Conservation (phyloP, 2,329 filamentous ascomycete species). For the Moelleriella libera region DNA sequence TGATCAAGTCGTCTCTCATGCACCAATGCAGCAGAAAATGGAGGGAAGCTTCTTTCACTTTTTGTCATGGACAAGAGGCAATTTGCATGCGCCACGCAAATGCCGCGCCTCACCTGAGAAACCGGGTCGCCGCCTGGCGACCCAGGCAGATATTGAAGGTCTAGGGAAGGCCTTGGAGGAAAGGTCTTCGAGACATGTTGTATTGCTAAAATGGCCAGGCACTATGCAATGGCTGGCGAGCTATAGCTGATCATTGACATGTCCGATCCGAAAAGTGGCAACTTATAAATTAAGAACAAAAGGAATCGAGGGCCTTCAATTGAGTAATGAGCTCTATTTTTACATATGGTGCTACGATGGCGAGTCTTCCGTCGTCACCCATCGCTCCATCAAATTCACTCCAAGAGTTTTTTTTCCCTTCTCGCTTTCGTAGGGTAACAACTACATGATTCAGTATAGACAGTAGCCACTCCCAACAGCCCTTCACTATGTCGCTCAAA, state of each 20-base stretch:
- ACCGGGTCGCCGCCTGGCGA: too few relatives aligned
- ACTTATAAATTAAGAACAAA: not conserved
- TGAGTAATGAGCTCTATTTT: conserved; percentile 49
- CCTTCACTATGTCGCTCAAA: conserved; percentile 16
- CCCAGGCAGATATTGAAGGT: too few relatives aligned
- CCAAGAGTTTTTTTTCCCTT: conserved; percentile 23
- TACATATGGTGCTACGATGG: conserved; percentile 43
- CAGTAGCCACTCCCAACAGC: conserved; percentile 26
- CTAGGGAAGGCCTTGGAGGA: too few relatives aligned
- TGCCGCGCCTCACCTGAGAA: too few relatives aligned
- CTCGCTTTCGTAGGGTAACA: conserved; percentile 29
- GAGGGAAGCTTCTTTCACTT: too few relatives aligned
- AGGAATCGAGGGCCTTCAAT: conserved; percentile 43
- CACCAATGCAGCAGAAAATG: too few relatives aligned
- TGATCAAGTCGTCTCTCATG: too few relatives aligned
- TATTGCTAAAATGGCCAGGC: too few relatives aligned
- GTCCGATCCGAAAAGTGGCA: not conserved
- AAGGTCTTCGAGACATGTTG: too few relatives aligned
- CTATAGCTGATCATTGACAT: not conserved
- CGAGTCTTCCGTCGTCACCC: conserved; percentile 28
- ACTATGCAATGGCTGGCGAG: too few relatives aligned
- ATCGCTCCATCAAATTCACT: conserved; percentile 33
- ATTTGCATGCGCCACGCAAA: too few relatives aligned
- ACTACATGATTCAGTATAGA: conserved; percentile 32
- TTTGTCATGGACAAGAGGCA: too few relatives aligned